These are phyloP conservation scores for Xylariaceae sp. DNA, from an alignment of 2,329 filamentous ascomycete genomes.

Conservation along the genomic window DNA sequence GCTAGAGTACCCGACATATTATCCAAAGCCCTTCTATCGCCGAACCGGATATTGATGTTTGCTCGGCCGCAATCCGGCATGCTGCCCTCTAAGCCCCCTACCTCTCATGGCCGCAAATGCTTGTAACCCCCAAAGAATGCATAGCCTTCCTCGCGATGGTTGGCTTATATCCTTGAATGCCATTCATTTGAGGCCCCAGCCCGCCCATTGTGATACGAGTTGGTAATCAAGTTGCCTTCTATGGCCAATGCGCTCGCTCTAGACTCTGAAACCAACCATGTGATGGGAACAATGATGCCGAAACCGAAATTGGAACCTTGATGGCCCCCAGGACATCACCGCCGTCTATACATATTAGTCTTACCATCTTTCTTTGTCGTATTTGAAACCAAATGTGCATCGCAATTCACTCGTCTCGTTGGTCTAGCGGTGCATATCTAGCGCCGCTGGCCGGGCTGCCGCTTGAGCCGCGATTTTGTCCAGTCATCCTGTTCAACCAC, in stretches of 20 bases:
- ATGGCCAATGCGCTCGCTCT: slow-evolving; percentile 6
- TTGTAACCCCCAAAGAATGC: not conserved
- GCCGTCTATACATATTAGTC: slow-evolving; percentile 37
- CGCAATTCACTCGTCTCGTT: slow-evolving; percentile 47
- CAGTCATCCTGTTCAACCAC: slow-evolving; percentile 55
- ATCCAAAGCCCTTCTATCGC: slow-evolving; percentile 7
- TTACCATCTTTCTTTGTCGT: slow-evolving; percentile 31
- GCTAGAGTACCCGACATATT: not conserved
- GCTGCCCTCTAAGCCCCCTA: not conserved
- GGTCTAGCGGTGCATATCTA: slow-evolving; percentile 50
- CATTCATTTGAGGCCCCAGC: not conserved
- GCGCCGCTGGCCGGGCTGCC: slow-evolving; percentile 44
- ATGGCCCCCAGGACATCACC: slow-evolving; percentile 27
- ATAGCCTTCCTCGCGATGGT: not conserved
- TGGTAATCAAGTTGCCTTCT: slow-evolving; percentile 15
- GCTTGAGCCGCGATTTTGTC: slow-evolving; percentile 45
- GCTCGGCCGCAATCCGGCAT: not conserved
- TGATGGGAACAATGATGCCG: slow-evolving; percentile 11
- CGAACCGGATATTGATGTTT: not conserved
- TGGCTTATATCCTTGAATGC: slow-evolving; percentile 1
- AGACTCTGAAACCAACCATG: slow-evolving; percentile 1
- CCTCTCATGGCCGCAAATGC: too few species aligned
- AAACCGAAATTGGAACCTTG: slow-evolving; percentile 29
- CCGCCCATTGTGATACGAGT: slow-evolving; percentile 5
- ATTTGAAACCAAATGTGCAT: slow-evolving; percentile 27